These are phyloP conservation scores for Fusarium armeniacum DNA, from an alignment of 2,329 filamentous ascomycete genomes.

Conservation along the genomic window DNA sequence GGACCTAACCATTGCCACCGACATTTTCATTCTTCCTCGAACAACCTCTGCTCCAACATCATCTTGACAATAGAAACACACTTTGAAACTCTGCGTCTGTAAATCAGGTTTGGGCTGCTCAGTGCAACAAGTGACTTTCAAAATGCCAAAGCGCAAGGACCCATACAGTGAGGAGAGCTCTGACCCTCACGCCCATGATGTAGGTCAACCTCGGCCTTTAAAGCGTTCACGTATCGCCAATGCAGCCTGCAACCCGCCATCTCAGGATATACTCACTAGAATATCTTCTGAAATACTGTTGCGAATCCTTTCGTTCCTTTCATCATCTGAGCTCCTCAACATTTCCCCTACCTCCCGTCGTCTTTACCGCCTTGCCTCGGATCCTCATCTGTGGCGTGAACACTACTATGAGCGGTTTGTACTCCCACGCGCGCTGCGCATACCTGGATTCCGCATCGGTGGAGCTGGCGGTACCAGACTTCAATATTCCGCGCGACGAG, in stretches of 20 bases:
- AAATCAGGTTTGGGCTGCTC: conserved; percentile 32
- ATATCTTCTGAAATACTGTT: conserved; percentile 91
- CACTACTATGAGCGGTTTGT: conserved; percentile 92
- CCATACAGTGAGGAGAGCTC: conserved; percentile 21
- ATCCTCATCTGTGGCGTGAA: conserved; percentile 91
- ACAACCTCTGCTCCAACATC: conserved; percentile 7
- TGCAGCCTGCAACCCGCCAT: conserved; percentile 22
- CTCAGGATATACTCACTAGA: conserved; percentile 73
- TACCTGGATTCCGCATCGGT: conserved; percentile 72
- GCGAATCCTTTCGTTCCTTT: conserved; percentile 84
- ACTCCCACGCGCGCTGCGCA: conserved; percentile 80
- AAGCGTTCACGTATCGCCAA: conserved; percentile 46
- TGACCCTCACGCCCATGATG: neutral
- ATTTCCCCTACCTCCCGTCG: conserved; percentile 78
- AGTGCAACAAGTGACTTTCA: neutral
- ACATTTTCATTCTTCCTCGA: conserved; percentile 38
- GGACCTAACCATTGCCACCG: conserved; percentile 44
- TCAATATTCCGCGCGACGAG: conserved; percentile 61
- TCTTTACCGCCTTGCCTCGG: conserved; percentile 78
- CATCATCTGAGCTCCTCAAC: conserved; percentile 75
- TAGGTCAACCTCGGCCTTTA: conserved; percentile 25
- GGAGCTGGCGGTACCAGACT: conserved; percentile 53
- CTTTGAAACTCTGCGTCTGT: neutral
- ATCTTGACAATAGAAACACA: neutral
- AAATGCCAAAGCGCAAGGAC: conserved; percentile 50